A percentile compares a stretch with the other conserved stretches of the same genome.
Evolutionary conservation across 768 basidiomycete genomes (phyloP).

Genomic region (Cystobasidium onofrii): DNA sequence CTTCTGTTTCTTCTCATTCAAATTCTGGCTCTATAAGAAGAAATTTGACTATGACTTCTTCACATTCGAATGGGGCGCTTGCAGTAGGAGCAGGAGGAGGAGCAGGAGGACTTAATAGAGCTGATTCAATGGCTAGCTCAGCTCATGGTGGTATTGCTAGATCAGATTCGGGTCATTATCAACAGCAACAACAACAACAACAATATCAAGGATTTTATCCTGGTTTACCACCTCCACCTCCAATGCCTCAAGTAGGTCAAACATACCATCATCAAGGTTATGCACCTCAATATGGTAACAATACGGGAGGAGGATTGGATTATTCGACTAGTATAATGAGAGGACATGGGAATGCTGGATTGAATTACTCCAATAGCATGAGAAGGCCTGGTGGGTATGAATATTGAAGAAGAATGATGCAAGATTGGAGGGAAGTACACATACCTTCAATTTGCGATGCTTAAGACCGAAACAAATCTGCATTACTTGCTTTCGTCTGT

Average conservation of each 20-base stretch:
- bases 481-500: too few relatives aligned
- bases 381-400: background rate
- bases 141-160: background rate
- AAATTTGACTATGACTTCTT: background rate
- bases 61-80: background rate
- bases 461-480: too few relatives aligned
- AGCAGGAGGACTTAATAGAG: slow-evolving; percentile 5
- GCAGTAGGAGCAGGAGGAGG: background rate
- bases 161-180: slow-evolving; percentile 2
- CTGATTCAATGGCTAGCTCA: background rate
- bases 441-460: background rate
- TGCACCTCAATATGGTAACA: background rate
- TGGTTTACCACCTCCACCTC: background rate
- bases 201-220: slow-evolving; percentile 3
- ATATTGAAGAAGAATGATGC: background rate
- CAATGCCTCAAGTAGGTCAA: background rate
- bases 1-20: background rate
- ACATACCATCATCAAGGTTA: background rate
- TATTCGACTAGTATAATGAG: background rate
- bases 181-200: background rate
- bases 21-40: background rate
- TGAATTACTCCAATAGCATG: background rate
- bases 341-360: background rate
- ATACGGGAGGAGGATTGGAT: background rate
- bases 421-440: too few relatives aligned